A percentile compares a stretch with the other conserved stretches of the same genome.
Evolutionary conservation across 1,284 basidiomycete species (phyloP).

Genomic region (Melampsora larici-populina): DNA sequence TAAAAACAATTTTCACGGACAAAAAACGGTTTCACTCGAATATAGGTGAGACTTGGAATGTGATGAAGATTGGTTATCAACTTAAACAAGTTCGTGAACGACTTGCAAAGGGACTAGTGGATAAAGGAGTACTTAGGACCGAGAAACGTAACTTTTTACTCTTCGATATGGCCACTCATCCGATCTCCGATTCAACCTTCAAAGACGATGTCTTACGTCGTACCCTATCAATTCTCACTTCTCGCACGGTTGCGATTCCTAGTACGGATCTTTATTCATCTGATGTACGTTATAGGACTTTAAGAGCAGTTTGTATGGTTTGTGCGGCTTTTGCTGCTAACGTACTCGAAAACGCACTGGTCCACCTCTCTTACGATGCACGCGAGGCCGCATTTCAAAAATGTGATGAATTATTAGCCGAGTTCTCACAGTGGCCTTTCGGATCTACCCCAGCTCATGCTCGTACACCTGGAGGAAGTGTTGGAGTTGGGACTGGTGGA

Average conservation of each 20-base stretch:
- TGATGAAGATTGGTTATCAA: slow-evolving; percentile 96
- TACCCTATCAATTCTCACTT: slow-evolving; percentile 71
- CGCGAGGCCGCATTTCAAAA: slow-evolving; percentile 83
- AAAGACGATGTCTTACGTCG: slow-evolving; percentile 79
- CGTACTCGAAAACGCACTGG: slow-evolving; percentile 89
- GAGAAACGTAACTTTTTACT: slow-evolving; percentile 94
- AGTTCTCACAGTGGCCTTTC: slow-evolving; percentile 86
- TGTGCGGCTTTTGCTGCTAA: slow-evolving; percentile 84
- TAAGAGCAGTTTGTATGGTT: slow-evolving; percentile 76
- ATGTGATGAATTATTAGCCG: slow-evolving; percentile 83
- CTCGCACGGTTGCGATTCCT: slow-evolving; percentile 74
- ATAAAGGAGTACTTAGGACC: slow-evolving; percentile 93
- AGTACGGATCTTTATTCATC: slow-evolving; percentile 65
- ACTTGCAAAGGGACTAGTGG: slow-evolving; percentile 91
- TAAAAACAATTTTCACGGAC: too few species aligned
- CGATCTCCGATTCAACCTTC: slow-evolving; percentile 80
- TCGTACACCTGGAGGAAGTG: slow-evolving; percentile 50
- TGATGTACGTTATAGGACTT: slow-evolving; percentile 71
- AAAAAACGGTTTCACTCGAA: background rate
- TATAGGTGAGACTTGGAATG: slow-evolving; percentile 94
- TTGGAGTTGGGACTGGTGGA: slow-evolving; percentile 53
- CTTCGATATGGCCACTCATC: slow-evolving; percentile 98
- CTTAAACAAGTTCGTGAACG: slow-evolving; percentile 94
- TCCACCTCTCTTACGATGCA: slow-evolving; percentile 79
- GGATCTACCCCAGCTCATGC: slow-evolving; percentile 58